Base-by-base conservation (phyloP, 768 basidiomycete genomes). In the Neoboletus magnificus region DNA sequence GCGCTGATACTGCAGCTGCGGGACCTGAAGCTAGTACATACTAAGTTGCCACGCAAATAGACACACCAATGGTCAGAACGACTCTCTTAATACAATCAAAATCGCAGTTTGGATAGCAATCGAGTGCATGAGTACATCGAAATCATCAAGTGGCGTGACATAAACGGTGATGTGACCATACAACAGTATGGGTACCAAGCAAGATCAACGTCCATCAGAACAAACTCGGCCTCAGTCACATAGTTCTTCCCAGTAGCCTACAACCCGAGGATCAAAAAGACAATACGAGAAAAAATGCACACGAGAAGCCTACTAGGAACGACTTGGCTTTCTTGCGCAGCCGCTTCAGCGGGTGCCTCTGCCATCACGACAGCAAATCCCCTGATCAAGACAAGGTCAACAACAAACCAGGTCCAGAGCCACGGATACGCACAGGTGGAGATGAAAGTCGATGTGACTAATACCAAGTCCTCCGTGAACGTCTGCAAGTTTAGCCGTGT, bases 401-500 rank as follows among this genome's bases (percentile, higher is more conserved):
- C 13, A 20, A 47, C n/a, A 12, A 46, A 22, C 44, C 9, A 0
- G 2, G 9, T 11, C 23, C 15, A 32, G 25, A 29, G 9, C n/a
- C 12, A 55, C 2, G 10, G 15, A 20, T n/a, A 66, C 56, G 46
- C 36, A 66, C 66, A 12, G 36, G 22, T 55, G 37, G 8, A 66
- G 55, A 15, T 68, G 64, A 47, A 59, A 64, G 16, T 68, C 60
- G 22, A 48, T 59, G 16, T 68, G 66, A 56, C 67, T 68, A 15
- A 23, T 15, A 3, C 22, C 27, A 42, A 40, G 18, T 20, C 27
- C 15, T 23, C 12, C 37, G 11, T 23, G 9, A 47, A 29, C 10
- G 6, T 22, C 13, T 15, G 20, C 3, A 11, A 6, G 27, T 7
- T 5, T 10, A 16, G 15, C 9, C 9, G 15, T 29, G 20, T 3